Base-by-base conservation (phyloP, 495 filamentous ascomycete genomes). In the Talaromyces liani region DNA sequence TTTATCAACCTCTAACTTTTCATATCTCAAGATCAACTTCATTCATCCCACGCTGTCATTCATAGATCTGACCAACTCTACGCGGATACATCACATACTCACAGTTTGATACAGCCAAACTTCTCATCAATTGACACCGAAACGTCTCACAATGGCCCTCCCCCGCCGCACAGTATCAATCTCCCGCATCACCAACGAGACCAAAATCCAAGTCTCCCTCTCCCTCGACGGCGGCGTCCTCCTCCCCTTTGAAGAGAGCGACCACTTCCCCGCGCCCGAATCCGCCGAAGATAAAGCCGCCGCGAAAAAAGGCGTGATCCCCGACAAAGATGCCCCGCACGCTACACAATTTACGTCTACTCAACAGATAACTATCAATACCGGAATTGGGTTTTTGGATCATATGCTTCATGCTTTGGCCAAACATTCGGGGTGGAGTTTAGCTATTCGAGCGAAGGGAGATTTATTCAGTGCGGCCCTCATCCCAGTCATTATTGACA, bases 351-450 rank as follows among this genome's bases (percentile, higher is more conserved):
- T 85, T 67, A 90, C 87, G 45, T 84, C 86, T 39, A 87, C 86
- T 59, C 95, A 97, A 79, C 84, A 84, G 56, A 96, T 98, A 70
- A 86, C 83, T 72, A 82, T 98, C 63, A 89, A 89, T 82, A 94
- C 93, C 1, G 94, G 94, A 57, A 96, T 98, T 71, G 94, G 94
- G n/a, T 98, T 98, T 76, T 80, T 98, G 34, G 94, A 98, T 79
- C 94, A 98, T 80, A 98, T 98, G 94, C 81, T 98, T 58, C 94
- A 98, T 73, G 94, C 94, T 29, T 85, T 97, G 45, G 89, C 94
- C 2, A 98, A 98, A 73, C 94, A 98, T 75, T 86, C 90, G 0
- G 93, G 93, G 18, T 97, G 93, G 94, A 91, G 87, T 80, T 75
- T 98, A 67, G 84, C 84, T 8, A 76, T 98, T 24, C 80, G 85